phyloP scores from a whole-genome alignment of 169 alveolate genomes.

The Plasmodium knowlesi region DNA sequence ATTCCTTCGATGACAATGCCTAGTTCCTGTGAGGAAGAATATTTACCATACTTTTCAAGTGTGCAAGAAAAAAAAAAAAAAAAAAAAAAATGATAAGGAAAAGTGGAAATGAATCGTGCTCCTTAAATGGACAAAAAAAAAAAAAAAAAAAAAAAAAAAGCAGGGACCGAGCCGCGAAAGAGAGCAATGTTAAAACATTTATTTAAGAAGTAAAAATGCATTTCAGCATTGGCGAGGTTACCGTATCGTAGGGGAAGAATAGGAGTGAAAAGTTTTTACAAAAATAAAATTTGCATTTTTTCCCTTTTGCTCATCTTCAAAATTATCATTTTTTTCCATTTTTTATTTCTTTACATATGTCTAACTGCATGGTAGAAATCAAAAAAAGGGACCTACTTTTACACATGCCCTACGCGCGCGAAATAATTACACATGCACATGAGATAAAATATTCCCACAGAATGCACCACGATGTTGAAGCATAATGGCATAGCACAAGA shows the following conservation, averaged over 20 bases:
- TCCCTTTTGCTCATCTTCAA: neutral
- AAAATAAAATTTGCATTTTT: neutral
- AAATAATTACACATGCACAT: slow-evolving; percentile 7
- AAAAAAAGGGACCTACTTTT: neutral
- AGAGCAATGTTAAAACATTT: slow-evolving; percentile 10
- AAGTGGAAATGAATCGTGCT: neutral
- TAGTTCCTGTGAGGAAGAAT: neutral
- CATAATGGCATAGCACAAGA: slow-evolving; percentile 8
- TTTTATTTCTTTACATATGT: neutral
- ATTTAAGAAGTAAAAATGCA: neutral
- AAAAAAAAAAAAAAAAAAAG: slow-evolving; percentile 23
- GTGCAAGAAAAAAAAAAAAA: slow-evolving; percentile 9
- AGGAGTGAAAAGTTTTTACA: neutral
- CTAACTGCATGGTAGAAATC: neutral
- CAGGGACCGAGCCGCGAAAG: neutral
- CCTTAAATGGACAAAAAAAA: slow-evolving; percentile 2
- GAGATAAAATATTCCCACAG: neutral
- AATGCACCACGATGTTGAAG: slow-evolving; percentile 11
- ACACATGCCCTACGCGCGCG: neutral
- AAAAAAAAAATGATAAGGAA: neutral
- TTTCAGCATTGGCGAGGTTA: neutral
- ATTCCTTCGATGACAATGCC: neutral
- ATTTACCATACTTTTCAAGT: neutral
- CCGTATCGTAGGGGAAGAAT: neutral
- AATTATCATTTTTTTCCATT: neutral